Percentiles rank a stretch among this genome's conserved stretches.
Evolutionary conservation across 495 filamentous ascomycete genomes (phyloP).

Genomic region (Penicillium salamii): DNA sequence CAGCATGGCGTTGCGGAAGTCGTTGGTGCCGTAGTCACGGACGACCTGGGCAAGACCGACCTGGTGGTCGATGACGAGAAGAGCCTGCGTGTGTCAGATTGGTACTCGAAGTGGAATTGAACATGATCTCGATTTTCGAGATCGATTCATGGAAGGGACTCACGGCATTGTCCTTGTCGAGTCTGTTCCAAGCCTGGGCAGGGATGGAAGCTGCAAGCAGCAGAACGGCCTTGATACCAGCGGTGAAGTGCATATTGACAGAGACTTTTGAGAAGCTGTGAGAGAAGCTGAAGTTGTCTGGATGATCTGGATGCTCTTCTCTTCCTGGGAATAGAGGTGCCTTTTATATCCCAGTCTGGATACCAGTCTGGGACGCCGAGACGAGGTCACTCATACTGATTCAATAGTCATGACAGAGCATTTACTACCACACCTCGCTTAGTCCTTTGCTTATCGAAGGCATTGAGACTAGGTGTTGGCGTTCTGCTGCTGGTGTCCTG

Average conservation of each 20-base stretch:
- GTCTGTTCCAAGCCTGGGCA: slow-evolving; percentile 33
- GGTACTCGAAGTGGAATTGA: not conserved
- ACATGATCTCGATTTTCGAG: no score
- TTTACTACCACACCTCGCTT: not conserved
- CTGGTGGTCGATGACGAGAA: slow-evolving; percentile 72
- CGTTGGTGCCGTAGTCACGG: slow-evolving; percentile 60
- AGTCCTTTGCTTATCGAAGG: not conserved
- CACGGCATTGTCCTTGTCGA: slow-evolving; percentile 59
- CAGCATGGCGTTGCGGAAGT: slow-evolving; percentile 65
- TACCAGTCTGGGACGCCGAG: not conserved
- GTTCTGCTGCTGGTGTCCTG: not conserved
- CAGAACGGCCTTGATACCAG: slow-evolving; percentile 11
- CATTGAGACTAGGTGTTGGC: not conserved
- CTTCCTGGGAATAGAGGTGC: not conserved
- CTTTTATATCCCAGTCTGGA: not conserved
- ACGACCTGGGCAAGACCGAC: slow-evolving; percentile 64
- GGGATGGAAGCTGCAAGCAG: slow-evolving; percentile 18
- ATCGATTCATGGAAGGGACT: no score
- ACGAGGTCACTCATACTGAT: not conserved
- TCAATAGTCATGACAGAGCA: slow-evolving; percentile 4
- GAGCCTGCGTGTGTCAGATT: slow-evolving; percentile 25
- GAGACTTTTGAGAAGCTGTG: not conserved
- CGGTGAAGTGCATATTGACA: slow-evolving; percentile 16
- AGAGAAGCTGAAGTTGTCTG: not conserved
- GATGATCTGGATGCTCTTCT: not conserved